phyloP scores from a whole-genome alignment of 2,329 filamentous ascomycete genomes.

The Escovopsis weberi region DNA sequence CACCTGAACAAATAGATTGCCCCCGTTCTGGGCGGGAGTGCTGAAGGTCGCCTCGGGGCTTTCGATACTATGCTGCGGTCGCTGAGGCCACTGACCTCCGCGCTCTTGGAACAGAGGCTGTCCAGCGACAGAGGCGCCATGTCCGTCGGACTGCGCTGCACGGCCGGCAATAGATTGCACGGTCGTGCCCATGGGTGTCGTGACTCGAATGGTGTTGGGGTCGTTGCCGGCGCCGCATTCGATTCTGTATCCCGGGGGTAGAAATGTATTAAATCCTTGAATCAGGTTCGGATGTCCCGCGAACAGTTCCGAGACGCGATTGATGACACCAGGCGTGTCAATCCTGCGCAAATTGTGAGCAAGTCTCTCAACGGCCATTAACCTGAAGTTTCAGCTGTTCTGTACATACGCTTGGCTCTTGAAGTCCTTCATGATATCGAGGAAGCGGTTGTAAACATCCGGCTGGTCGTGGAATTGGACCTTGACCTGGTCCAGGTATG shows the following conservation, averaged over 20 bases:
- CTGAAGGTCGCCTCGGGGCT: constrained; percentile 50
- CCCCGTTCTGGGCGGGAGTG: constrained; percentile 37
- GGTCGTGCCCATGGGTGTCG: constrained; percentile 94
- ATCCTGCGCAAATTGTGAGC: constrained; percentile 42
- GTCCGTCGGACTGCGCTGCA: constrained; percentile 30
- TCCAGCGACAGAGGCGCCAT: constrained; percentile 20
- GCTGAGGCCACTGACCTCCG: constrained; percentile 42
- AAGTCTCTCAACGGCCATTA: constrained; percentile 34
- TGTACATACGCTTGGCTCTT: constrained; percentile 79
- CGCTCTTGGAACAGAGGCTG: constrained; percentile 34
- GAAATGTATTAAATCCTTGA: constrained; percentile 95
- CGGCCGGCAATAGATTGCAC: constrained; percentile 66
- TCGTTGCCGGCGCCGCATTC: constrained; percentile 91
- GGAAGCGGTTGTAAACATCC: constrained; percentile 90
- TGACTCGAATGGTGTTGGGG: constrained; percentile 90
- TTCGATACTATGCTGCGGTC: constrained; percentile 42
- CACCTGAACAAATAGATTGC: constrained; percentile 31
- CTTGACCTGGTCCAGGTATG: constrained; percentile 96
- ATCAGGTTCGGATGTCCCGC: constrained; percentile 91
- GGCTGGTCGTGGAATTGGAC: constrained; percentile 94
- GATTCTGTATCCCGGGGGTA: constrained; percentile 90
- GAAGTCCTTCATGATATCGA: constrained; percentile 99
- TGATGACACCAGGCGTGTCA: constrained; percentile 94
- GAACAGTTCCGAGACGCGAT: constrained; percentile 88
- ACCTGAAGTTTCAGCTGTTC: background rate